Evolutionary conservation across 495 filamentous ascomycete species (phyloP), one percentile per base, ranked within the genome.

Genomic region (Cladorrhinum samala): DNA sequence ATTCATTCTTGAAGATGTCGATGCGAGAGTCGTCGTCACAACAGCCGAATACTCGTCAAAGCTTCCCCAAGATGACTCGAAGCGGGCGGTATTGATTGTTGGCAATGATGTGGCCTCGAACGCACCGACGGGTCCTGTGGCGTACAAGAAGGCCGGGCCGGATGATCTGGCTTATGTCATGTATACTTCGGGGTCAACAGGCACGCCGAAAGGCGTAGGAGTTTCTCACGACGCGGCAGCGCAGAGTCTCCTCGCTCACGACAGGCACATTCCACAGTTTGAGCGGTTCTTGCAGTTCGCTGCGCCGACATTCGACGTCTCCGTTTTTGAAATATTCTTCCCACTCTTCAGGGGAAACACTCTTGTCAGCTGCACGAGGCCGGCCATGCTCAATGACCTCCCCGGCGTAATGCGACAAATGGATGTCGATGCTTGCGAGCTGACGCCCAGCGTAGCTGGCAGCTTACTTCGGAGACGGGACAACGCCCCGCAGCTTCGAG

Each of bases 181-280:
- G 81, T 96, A 95, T 60, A 96, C 91, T 1, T 90, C 85, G 13
- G 91, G 91, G 11, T 90, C 88, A 5, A 95, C 89, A 0, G 91
- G 91, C n/a, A 79, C 78, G 3, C 91, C 91, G 2, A 96, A 96
- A 70, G 91, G 91, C 0, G 91, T 95, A 2, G 74, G 74, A 0
- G 70, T 95, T 27, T 86, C 87, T 21, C 91, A 96, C 71, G 66
- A 73, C 9, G 87, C 91, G 14, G 89, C 72, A 18, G 83, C 86
- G 1, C 89, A 92, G 57, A 83, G 80, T 54, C 67, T 95, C 14
- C 77, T 92, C 33, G 86, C 88, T 4, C 89, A 95, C 60, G 78
- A 91, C 51, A 71, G 71, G 25, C 77, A 88, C 56, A 83, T 95
- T 50, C 89, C 89, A 7, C 36, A 46, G 0, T 92, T 92, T 56